These are phyloP conservation scores for Pontederia paniculata DNA, from an alignment of 176 grass and related monocot genomes.

Conservation along the genomic window DNA sequence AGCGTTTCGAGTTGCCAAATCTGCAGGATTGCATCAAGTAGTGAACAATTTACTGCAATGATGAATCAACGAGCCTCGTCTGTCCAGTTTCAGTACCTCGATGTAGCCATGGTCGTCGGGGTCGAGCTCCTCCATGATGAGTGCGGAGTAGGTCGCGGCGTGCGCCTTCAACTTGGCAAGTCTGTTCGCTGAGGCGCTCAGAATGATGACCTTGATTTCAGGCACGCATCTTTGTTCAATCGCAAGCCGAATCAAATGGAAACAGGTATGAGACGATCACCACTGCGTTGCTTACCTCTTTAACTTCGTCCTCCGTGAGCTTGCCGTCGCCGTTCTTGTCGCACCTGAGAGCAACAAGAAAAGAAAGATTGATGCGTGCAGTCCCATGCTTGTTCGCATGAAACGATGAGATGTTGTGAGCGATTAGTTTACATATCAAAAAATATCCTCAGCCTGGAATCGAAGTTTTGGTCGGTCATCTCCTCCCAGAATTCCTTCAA, in stretches of 20 bases:
- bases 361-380: not conserved
- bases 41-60: too few relatives aligned
- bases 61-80: not conserved
- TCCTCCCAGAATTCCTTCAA: slow-evolving; percentile 93
- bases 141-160: slow-evolving; percentile 71
- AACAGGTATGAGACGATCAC: not conserved
- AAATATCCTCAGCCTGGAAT: slow-evolving; percentile 87
- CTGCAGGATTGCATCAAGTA: slow-evolving; percentile 15
- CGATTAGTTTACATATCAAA: slow-evolving; percentile 87
- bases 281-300: slow-evolving; percentile 37
- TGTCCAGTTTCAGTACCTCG: slow-evolving; percentile 34
- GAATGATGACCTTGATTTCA: slow-evolving; percentile 58
- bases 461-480: slow-evolving; percentile 98
- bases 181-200: slow-evolving; percentile 93
- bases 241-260: not conserved
- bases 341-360: slow-evolving; percentile 41
- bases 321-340: slow-evolving; percentile 99
- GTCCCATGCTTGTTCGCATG: too few relatives aligned
- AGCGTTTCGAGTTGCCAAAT: slow-evolving; percentile 96
- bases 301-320: slow-evolving; percentile 94
- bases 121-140: slow-evolving; percentile 99
- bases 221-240: not conserved
- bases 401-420: not conserved
- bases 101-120: slow-evolving; percentile 90
- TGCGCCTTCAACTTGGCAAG: slow-evolving; percentile 77